Evolutionary conservation across 768 basidiomycete species (phyloP), one percentile per base, ranked within the genome.

Genomic region (Gyrodon lividus): DNA sequence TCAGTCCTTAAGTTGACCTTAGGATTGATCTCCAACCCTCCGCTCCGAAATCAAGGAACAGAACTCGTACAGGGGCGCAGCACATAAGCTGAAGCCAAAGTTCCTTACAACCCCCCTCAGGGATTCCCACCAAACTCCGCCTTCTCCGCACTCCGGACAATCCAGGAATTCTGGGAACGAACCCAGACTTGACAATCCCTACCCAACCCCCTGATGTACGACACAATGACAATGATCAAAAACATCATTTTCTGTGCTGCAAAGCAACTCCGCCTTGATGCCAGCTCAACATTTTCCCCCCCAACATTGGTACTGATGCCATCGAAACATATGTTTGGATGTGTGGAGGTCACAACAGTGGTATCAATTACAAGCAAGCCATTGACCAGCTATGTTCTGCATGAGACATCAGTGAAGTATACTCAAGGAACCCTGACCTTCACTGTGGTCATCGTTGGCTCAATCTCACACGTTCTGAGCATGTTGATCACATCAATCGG

Each of bases 211-310:
- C 34, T 35, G 17, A 14, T 14, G 13, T 52, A 57, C 12, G 69
- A 72, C 43, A 20, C 56, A 0, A 66, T 70, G 44, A 55, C 61
- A 6, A 69, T 67, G 59, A 55, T 68, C n/a, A 61, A 63, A 24
- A 68, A 62, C 23, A 57, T 64, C 19, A 3, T 38, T 1, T 56
- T 56, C 41, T 56, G 44, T 16, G 17, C 46, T 12, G 41, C 51
- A 2, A 56, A 54, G 65, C 28, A 50, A 65, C 48, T 59, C 50
- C 3, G 44, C 51, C 71, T 55, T 52, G 49, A 1, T 7, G 35
- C 44, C 2, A 4, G 5, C 24, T 23, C 3, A 38, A 48, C 4
- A 54, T 72, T 31, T 61, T 60, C 34, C 43, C 70, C 7, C 59
- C 54, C 19, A 51, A 63, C 4, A 50, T 61, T 20, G 69, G 70